Conservation (phyloP, 805 yeast genomes). For the Spathaspora girioi region DNA sequence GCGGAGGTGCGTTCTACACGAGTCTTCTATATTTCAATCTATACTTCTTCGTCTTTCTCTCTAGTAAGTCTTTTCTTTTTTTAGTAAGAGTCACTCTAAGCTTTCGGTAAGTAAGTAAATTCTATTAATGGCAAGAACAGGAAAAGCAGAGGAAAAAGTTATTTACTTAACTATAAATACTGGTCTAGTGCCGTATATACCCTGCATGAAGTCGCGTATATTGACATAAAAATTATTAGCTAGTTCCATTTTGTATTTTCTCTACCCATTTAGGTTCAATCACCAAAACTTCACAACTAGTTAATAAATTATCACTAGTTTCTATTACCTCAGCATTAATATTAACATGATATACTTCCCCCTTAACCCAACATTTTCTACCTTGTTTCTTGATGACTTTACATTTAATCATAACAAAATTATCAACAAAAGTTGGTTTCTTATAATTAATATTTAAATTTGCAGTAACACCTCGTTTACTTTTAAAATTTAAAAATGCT, state of each 20-base stretch:
- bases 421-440: constrained; percentile 32
- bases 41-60: too few relatives aligned
- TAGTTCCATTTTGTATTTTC: constrained; percentile 15
- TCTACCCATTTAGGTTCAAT: constrained; percentile 41
- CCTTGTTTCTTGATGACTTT: constrained; percentile 27
- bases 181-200: too few relatives aligned
- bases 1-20: too few relatives aligned
- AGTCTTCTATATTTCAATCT: too few relatives aligned
- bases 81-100: too few relatives aligned
- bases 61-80: too few relatives aligned
- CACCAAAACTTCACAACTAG: constrained; percentile 37
- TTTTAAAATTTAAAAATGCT: constrained; percentile 38
- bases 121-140: too few relatives aligned
- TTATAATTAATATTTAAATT: constrained; percentile 39
- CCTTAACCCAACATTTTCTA: constrained; percentile 38
- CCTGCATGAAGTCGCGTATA: too few relatives aligned
- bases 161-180: too few relatives aligned
- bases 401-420: constrained; percentile 32
- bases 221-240: too few relatives aligned
- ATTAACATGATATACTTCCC: constrained; percentile 23
- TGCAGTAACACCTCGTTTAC: constrained; percentile 42
- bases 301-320: constrained; percentile 19
- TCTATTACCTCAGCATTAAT: constrained; percentile 18
- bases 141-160: too few relatives aligned
- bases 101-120: too few relatives aligned